Conservation (phyloP, 2,329 filamentous ascomycete species). For the Alternaria postmessia region DNA sequence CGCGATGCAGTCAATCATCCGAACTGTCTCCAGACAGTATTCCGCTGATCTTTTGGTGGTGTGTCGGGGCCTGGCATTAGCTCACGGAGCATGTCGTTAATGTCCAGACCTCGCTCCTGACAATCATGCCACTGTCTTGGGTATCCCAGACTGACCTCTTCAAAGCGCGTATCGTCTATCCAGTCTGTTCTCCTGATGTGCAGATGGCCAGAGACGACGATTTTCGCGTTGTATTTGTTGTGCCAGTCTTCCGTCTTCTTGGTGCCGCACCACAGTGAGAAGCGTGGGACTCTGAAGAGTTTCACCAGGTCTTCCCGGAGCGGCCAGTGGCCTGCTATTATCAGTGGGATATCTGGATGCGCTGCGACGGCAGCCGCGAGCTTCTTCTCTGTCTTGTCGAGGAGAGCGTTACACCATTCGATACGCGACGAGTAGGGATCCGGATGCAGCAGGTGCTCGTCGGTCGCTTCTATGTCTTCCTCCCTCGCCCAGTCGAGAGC, state of each 20-base stretch:
- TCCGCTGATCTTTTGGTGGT: slow-evolving; percentile 32
- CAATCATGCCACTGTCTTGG: slow-evolving; percentile 57
- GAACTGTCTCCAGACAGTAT: slow-evolving; percentile 41
- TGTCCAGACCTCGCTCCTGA: slow-evolving; percentile 53
- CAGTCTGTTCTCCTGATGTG: slow-evolving; percentile 58
- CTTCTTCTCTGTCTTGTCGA: slow-evolving; percentile 53
- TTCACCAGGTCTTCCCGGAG: slow-evolving; percentile 55
- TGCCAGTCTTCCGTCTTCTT: slow-evolving; percentile 59
- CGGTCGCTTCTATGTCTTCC: slow-evolving; percentile 56
- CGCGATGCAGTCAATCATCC: slow-evolving; percentile 24
- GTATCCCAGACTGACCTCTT: slow-evolving; percentile 59
- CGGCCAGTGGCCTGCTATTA: slow-evolving; percentile 59
- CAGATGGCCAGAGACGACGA: slow-evolving; percentile 57
- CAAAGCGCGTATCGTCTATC: slow-evolving; percentile 57
- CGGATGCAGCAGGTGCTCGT: slow-evolving; percentile 56
- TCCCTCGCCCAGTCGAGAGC: slow-evolving; percentile 59
- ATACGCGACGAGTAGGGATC: slow-evolving; percentile 56
- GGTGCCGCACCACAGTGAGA: slow-evolving; percentile 59
- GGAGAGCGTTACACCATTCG: slow-evolving; percentile 56
- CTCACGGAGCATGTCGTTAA: slow-evolving; percentile 57
- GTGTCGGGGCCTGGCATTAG: slow-evolving; percentile 54
- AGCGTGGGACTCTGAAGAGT: slow-evolving; percentile 54
- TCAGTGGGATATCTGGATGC: slow-evolving; percentile 46
- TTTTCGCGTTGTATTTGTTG: slow-evolving; percentile 55
- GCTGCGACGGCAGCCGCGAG: slow-evolving; percentile 45